Percentiles rank a stretch among this genome's conserved stretches.
Conservation (phyloP, 2,329 filamentous ascomycete species). For the Colletotrichum cuscutae region DNA sequence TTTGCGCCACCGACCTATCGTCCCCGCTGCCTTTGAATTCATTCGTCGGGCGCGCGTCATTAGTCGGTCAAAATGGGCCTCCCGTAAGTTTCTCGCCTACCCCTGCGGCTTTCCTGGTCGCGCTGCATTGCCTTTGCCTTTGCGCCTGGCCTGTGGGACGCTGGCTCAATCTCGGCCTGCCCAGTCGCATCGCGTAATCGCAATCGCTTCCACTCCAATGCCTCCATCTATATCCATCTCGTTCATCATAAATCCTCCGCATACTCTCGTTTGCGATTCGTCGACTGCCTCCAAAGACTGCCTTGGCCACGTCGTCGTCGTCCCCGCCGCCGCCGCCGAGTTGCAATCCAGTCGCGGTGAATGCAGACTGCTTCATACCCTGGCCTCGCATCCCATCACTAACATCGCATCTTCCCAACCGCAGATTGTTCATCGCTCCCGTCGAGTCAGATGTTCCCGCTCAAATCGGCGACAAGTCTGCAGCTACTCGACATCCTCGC, state of each 20-base stretch:
- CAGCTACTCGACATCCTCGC: constrained; percentile 43
- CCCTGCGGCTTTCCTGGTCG: constrained; percentile 8
- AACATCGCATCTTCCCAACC: constrained; percentile 10
- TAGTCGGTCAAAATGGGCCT: constrained; percentile 53
- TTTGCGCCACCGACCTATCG: not conserved
- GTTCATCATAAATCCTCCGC: constrained; percentile 3
- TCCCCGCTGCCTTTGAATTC: not conserved
- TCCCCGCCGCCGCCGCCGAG: not conserved
- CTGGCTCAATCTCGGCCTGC: constrained; percentile 33
- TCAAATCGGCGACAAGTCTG: constrained; percentile 44
- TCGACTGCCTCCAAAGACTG: not conserved
- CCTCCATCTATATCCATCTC: constrained; percentile 1
- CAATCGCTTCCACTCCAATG: constrained; percentile 16
- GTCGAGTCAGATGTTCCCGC: constrained; percentile 54
- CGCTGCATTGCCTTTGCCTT: constrained; percentile 17
- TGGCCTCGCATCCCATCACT: constrained; percentile 16
- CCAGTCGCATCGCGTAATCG: constrained; percentile 26
- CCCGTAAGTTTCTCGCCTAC: constrained; percentile 52
- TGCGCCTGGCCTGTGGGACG: constrained; percentile 25
- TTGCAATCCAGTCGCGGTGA: constrained; percentile 26
- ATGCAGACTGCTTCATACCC: constrained; percentile 16
- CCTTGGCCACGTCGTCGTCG: not conserved
- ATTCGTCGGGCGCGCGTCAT: not conserved
- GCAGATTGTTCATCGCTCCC: constrained; percentile 58
- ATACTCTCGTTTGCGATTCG: not conserved